phyloP scores from a whole-genome alignment of 768 basidiomycete genomes.

The Candolleomyces aberdarensis region DNA sequence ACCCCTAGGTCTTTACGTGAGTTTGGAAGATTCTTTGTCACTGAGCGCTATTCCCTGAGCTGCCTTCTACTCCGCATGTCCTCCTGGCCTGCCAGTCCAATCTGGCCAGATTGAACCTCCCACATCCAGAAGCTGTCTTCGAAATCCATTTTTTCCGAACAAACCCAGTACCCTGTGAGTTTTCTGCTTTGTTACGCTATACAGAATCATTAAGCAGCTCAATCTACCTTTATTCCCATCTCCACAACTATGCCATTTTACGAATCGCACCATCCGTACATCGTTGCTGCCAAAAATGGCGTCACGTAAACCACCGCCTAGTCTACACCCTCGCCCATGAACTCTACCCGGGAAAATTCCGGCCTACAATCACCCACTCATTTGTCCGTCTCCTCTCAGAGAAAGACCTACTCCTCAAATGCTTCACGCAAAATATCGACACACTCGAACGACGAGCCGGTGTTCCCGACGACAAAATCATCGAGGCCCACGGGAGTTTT shows the following conservation, averaged over 20 bases:
- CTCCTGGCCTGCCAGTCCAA: conserved; percentile 55
- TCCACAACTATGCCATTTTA: no score
- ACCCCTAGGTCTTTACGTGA: conserved; percentile 51
- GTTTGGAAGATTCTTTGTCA: conserved; percentile 12
- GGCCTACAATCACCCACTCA: conserved; percentile 87
- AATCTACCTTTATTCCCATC: no score
- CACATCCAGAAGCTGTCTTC: conserved; percentile 95
- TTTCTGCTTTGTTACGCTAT: background rate
- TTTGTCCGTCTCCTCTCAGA: conserved; percentile 81
- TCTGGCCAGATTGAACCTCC: conserved; percentile 70
- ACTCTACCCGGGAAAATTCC: conserved; percentile 85
- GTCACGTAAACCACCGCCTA: conserved; percentile 15
- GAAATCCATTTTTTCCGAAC: conserved; percentile 82
- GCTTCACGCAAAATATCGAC: conserved; percentile 92
- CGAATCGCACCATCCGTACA: no score
- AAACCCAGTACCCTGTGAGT: conserved; percentile 78
- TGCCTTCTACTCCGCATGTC: background rate
- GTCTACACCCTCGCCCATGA: conserved; percentile 94
- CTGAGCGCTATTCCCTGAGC: background rate
- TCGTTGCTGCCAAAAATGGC: background rate
- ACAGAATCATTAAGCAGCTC: background rate
- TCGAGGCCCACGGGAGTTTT: conserved; percentile 97
- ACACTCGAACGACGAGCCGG: conserved; percentile 86
- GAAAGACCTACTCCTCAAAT: conserved; percentile 65
- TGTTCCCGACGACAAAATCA: conserved; percentile 65